phyloP scores from a whole-genome alignment of 495 filamentous ascomycete genomes.

The Trypethelium eluteriae region DNA sequence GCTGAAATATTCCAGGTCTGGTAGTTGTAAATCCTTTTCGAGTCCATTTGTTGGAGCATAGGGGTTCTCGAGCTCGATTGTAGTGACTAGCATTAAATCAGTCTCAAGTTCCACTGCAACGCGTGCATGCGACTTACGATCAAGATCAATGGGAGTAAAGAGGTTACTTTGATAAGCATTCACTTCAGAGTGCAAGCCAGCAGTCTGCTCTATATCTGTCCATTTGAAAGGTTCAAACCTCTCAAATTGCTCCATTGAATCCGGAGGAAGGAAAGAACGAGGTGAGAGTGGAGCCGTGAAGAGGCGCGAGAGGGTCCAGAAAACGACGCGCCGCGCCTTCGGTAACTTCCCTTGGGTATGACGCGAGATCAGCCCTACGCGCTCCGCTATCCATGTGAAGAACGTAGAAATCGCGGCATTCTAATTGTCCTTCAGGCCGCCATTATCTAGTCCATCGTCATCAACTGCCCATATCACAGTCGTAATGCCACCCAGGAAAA shows the following conservation, averaged over 20 bases:
- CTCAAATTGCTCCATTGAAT: neutral
- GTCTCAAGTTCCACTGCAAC: constrained; percentile 15
- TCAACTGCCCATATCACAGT: neutral
- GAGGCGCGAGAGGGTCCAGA: neutral
- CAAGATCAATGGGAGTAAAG: constrained; percentile 25
- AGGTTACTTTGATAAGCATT: constrained; percentile 5
- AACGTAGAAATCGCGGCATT: neutral
- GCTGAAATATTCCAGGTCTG: constrained; percentile 27
- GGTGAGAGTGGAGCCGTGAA: neutral
- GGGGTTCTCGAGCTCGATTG: constrained; percentile 30
- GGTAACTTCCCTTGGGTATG: too few relatives aligned
- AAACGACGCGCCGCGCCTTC: neutral
- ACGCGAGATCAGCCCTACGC: constrained; percentile 2
- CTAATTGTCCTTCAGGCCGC: neutral
- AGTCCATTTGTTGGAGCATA: constrained; percentile 30
- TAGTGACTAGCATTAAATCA: constrained; percentile 23
- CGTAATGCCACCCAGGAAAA: constrained; percentile 24
- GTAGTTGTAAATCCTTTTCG: constrained; percentile 26
- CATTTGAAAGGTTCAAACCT: neutral
- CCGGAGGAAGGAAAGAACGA: neutral
- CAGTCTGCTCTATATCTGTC: neutral
- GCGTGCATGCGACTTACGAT: constrained; percentile 24
- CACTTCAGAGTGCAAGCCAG: too few relatives aligned
- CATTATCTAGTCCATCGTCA: neutral
- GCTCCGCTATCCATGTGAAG: neutral